Evolutionary conservation across 441 rosid genomes (phyloP).

Genomic region (Euphorbia celastroides): DNA sequence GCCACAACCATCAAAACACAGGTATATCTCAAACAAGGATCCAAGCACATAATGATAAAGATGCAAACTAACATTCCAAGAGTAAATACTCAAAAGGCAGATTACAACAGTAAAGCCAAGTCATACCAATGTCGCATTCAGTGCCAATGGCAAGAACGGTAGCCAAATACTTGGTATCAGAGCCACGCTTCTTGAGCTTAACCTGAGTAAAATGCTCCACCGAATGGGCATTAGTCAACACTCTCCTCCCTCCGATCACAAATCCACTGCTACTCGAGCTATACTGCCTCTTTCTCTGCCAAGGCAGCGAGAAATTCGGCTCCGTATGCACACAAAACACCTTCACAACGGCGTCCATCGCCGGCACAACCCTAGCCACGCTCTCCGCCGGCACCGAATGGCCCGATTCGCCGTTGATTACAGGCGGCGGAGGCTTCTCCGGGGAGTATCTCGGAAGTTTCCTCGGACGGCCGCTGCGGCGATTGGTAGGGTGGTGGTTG

Average conservation of each 20-base stretch:
- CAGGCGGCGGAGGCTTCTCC: conserved; percentile 27
- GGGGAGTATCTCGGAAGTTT: conserved; percentile 25
- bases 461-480: conserved; percentile 28
- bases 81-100: not conserved
- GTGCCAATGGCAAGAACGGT: conserved; percentile 83
- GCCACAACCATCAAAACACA: not conserved
- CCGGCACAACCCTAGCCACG: conserved; percentile 46
- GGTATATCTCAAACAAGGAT: not conserved
- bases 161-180: conserved; percentile 80
- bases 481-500: not conserved
- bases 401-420: conserved; percentile 13
- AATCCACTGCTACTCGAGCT: conserved; percentile 89
- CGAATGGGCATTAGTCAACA: conserved; percentile 82
- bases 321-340: conserved; percentile 90
- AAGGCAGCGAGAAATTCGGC: conserved; percentile 83
- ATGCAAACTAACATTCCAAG: not conserved
- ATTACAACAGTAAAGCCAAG: not conserved
- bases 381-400: conserved; percentile 15
- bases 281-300: conserved; percentile 90
- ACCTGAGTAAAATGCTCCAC: conserved; percentile 89
- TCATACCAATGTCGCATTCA: conserved; percentile 83
- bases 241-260: conserved; percentile 64
- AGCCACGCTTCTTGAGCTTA: conserved; percentile 83
- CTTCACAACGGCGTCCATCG: conserved; percentile 90
- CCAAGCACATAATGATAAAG: not conserved